phyloP scores from a whole-genome alignment of 257 asterid genomes.

The Petrea volubilis region DNA sequence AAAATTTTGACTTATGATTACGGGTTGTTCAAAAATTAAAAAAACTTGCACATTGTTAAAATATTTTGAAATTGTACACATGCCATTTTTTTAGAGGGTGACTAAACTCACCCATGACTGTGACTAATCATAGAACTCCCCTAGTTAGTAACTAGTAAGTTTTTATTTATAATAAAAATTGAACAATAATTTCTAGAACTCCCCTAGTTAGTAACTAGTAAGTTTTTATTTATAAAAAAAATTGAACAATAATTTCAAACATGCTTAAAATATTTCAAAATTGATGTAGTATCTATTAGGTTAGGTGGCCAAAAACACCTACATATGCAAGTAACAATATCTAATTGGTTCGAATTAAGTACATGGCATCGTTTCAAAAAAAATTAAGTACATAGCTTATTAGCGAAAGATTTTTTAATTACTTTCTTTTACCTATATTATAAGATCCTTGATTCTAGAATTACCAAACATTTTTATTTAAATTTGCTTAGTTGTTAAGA shows the following conservation, averaged over 20 bases:
- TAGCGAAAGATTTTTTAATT: too few species aligned
- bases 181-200: background rate
- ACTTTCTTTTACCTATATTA: background rate
- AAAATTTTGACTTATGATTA: too few species aligned
- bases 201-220: too few species aligned
- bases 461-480: background rate
- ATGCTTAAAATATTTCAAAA: background rate
- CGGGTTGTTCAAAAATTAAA: too few species aligned
- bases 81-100: too few species aligned
- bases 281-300: background rate
- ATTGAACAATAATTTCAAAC: background rate
- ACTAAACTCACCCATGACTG: too few species aligned
- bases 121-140: too few species aligned
- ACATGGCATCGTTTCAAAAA: background rate
- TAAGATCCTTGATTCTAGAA: background rate
- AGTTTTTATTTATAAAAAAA: background rate
- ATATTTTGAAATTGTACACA: too few species aligned
- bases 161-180: background rate
- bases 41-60: too few species aligned
- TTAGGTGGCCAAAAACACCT: conserved; percentile 34
- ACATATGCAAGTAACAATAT: background rate
- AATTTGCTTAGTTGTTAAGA: conserved; percentile 11
- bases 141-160: too few species aligned
- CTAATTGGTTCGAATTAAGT: background rate
- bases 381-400: too few species aligned